Evolutionary conservation across 805 yeast genomes (phyloP).

Genomic region (Peterozyma xylosa): DNA sequence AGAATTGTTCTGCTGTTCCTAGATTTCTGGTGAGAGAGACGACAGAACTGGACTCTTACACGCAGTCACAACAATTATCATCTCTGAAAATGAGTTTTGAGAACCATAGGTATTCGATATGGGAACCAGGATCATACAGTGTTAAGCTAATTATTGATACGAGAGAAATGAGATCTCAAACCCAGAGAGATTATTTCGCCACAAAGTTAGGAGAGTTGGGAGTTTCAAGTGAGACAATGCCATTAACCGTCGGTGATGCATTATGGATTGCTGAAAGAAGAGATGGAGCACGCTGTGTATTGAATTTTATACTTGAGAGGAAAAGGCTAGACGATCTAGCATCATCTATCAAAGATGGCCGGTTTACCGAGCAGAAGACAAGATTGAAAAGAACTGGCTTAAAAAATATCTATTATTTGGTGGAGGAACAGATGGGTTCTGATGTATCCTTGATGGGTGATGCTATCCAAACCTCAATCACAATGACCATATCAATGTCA

Average conservation of each 20-base stretch:
- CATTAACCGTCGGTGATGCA: slow-evolving; percentile 80
- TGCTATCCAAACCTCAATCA: slow-evolving; percentile 69
- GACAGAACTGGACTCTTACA: neutral
- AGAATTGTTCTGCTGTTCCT: neutral
- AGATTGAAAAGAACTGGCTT: slow-evolving; percentile 68
- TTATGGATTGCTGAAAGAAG: slow-evolving; percentile 68
- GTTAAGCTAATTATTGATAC: slow-evolving; percentile 66
- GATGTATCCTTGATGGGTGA: slow-evolving; percentile 44
- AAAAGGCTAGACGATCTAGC: slow-evolving; percentile 85
- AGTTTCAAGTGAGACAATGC: slow-evolving; percentile 40
- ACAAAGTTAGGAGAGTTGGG: slow-evolving; percentile 42
- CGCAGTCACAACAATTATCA: neutral
- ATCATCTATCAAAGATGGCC: slow-evolving; percentile 75
- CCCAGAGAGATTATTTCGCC: slow-evolving; percentile 65
- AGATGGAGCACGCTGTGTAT: slow-evolving; percentile 54
- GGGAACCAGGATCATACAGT: slow-evolving; percentile 58
- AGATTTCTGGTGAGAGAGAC: neutral
- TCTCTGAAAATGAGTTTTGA: neutral
- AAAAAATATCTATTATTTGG: slow-evolving; percentile 59
- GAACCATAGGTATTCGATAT: slow-evolving; percentile 32
- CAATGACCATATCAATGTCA: slow-evolving; percentile 59
- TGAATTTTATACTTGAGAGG: slow-evolving; percentile 84
- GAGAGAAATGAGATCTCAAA: slow-evolving; percentile 67
- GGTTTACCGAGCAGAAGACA: slow-evolving; percentile 81
- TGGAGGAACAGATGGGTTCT: slow-evolving; percentile 63